Evolutionary conservation across 495 filamentous ascomycete genomes (phyloP).

Genomic region (Parathielavia hyrcaniae): DNA sequence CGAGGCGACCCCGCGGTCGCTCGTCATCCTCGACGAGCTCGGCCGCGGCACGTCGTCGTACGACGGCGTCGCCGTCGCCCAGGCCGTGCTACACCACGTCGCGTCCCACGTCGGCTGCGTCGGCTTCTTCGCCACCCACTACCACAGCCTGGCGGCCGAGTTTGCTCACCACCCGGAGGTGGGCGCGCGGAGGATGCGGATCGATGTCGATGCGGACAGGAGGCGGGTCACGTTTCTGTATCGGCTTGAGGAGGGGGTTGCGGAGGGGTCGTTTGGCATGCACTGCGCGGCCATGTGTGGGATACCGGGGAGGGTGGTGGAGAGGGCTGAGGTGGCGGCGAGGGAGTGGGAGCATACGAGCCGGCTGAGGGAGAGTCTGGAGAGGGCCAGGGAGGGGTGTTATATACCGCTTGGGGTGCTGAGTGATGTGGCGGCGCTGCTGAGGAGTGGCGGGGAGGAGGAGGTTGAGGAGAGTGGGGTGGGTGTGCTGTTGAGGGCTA

Average conservation of each 20-base stretch:
- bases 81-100: constrained; percentile 92
- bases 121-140: constrained; percentile 98
- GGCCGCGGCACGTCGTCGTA: constrained; percentile 91
- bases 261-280: constrained; percentile 98
- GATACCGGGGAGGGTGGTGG: constrained; percentile 75
- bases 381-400: constrained; percentile 64
- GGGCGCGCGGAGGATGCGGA: constrained; percentile 78
- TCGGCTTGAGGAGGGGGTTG: constrained; percentile 88
- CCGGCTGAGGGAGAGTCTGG: constrained; percentile 77
- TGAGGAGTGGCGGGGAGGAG: constrained; percentile 52
- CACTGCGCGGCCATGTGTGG: constrained; percentile 98
- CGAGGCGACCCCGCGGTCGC: constrained; percentile 87
- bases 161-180: constrained; percentile 88
- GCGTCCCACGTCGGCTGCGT: constrained; percentile 88
- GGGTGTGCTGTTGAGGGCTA: constrained; percentile 67
- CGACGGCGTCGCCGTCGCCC: constrained; percentile 93
- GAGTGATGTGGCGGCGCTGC: constrained; percentile 83
- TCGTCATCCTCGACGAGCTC: constrained; percentile 97
- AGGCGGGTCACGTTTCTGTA: constrained; percentile 89
- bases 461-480: constrained; percentile 50
- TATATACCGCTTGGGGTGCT: constrained; percentile 81
- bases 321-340: constrained; percentile 83
- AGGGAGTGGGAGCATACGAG: constrained; percentile 93
- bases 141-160: constrained; percentile 86
- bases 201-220: constrained; percentile 81